Evolutionary conservation across 805 yeast genomes (phyloP), one percentile per base, ranked within the genome.

Genomic region (Suhomyces xylopsoci): DNA sequence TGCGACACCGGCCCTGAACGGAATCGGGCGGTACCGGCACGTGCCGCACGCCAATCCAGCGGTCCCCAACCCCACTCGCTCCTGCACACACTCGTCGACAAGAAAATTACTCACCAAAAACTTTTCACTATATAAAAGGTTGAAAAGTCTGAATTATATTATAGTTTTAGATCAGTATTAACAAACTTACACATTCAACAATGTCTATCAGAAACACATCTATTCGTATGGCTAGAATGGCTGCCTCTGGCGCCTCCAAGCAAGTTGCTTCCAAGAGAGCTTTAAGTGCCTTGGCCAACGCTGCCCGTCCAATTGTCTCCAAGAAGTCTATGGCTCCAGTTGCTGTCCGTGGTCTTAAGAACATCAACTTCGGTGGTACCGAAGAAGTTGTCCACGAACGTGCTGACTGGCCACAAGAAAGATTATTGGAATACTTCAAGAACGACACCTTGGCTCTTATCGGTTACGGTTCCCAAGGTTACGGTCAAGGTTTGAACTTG

Each of bases 381-480:
- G 90, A 87, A 68, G 99, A 94, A 83, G 78, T 86, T 64, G 99
- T 94, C 64, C 93, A 94, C 82, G 98, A 94, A 83, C 90, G 99
- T 80, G 87, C 91, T 67, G 99, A 94, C 88, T 94, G 99, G 99
- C 99, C 99, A 79, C 83, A 87, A 76, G 98, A 93, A 81, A 93
- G 89, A 82, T 82, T 94, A 69, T 83, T 87, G 60, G 92, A 90
- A 69, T 94, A 92, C 84, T 94, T 94, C 91, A 93, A 94, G 85
- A 81, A 92, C 78, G 98, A 94, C 76, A 94, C 99, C 57, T 81
- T 94, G 71, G 98, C 99, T 63, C 80, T 94, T 70, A 92, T 94
- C 65, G 99, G 99, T 79, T 94, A 94, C 86, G 99, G 99, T 73
- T 93, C 99, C 63, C 99, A 94, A 82, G 99, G 99, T 83, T 93